Evolutionary conservation across 495 filamentous ascomycete genomes (phyloP).

Genomic region (Glutinoglossum americanum): DNA sequence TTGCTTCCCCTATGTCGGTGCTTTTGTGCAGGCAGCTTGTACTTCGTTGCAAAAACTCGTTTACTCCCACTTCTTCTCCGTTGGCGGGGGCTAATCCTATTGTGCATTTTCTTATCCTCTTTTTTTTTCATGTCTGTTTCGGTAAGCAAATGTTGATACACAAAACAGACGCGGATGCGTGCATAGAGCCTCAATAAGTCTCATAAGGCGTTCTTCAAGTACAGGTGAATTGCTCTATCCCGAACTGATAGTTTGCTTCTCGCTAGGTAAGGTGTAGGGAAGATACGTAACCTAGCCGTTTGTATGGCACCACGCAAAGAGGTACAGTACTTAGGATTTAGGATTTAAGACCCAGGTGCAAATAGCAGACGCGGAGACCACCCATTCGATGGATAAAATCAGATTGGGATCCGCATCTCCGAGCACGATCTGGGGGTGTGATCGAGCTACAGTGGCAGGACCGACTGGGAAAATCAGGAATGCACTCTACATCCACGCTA

Average conservation of each 20-base stretch:
- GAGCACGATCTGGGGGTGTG: too few species aligned
- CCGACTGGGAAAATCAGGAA: too few species aligned
- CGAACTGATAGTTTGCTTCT: not conserved
- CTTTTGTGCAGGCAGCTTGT: not conserved
- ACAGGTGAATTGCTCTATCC: not conserved
- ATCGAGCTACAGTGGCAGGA: too few species aligned
- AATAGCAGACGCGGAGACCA: too few species aligned
- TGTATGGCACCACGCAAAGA: too few species aligned
- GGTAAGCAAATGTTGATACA: not conserved
- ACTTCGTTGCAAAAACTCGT: not conserved
- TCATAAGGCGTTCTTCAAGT: not conserved
- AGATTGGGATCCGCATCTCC: too few species aligned
- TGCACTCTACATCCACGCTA: too few species aligned
- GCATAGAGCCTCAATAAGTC: not conserved
- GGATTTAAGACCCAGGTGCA: too few species aligned
- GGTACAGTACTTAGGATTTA: too few species aligned
- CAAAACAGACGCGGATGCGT: not conserved
- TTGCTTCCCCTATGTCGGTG: not conserved
- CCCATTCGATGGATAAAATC: too few species aligned
- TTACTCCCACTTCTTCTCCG: not conserved
- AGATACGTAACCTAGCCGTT: too few species aligned
- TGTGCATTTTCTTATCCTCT: not conserved
- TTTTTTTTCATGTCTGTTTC: not conserved
- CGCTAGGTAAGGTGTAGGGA: not conserved
- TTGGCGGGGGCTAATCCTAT: not conserved